A percentile compares a stretch with the other conserved stretches of the same genome.
Conservation (phyloP, 352 stramenopile genomes). For the Globisporangium cystogenes region DNA sequence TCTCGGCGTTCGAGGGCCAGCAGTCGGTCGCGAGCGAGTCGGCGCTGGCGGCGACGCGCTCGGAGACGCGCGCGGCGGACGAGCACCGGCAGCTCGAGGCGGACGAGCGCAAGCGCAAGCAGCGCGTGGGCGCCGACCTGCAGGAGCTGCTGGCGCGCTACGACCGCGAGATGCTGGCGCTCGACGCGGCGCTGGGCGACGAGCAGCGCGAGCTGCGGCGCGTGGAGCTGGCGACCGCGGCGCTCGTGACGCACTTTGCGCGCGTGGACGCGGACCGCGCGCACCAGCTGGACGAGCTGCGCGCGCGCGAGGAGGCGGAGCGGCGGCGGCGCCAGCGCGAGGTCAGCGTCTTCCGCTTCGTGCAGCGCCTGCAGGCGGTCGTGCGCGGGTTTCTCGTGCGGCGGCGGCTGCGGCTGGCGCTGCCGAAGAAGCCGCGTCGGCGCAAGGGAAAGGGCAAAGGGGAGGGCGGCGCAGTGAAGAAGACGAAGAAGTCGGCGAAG, state of each 20-base stretch:
- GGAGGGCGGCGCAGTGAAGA: slow-evolving; percentile 1
- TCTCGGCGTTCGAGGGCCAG: slow-evolving; percentile 13
- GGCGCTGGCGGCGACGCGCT: slow-evolving; percentile 21
- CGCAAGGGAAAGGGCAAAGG: slow-evolving; percentile 20
- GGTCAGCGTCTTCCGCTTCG: slow-evolving; percentile 40
- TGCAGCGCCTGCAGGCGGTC: slow-evolving; percentile 47
- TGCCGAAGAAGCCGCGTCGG: slow-evolving; percentile 14
- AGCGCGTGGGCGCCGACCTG: slow-evolving; percentile 30
- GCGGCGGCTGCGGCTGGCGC: slow-evolving; percentile 22
- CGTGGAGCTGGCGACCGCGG: slow-evolving; percentile 25
- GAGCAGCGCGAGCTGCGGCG: slow-evolving; percentile 23
- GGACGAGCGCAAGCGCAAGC: slow-evolving; percentile 47
- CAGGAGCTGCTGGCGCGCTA: slow-evolving; percentile 42
- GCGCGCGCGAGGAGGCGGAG: slow-evolving; percentile 23
- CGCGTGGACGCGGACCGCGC: slow-evolving; percentile 51
- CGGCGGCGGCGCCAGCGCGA: slow-evolving; percentile 26
- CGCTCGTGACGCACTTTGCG: slow-evolving; percentile 34
- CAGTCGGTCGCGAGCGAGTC: slow-evolving; percentile 25
- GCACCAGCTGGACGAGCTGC: slow-evolving; percentile 46
- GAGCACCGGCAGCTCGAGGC: slow-evolving; percentile 34
- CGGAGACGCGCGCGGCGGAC: slow-evolving; percentile 26
- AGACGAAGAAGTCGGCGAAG: slow-evolving; percentile 1
- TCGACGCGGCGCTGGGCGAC: slow-evolving; percentile 36
- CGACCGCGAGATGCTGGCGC: slow-evolving; percentile 35
- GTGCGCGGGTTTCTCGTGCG: slow-evolving; percentile 59